phyloP scores from a whole-genome alignment of 2,329 filamentous ascomycete species.

The Penicillium expansum region DNA sequence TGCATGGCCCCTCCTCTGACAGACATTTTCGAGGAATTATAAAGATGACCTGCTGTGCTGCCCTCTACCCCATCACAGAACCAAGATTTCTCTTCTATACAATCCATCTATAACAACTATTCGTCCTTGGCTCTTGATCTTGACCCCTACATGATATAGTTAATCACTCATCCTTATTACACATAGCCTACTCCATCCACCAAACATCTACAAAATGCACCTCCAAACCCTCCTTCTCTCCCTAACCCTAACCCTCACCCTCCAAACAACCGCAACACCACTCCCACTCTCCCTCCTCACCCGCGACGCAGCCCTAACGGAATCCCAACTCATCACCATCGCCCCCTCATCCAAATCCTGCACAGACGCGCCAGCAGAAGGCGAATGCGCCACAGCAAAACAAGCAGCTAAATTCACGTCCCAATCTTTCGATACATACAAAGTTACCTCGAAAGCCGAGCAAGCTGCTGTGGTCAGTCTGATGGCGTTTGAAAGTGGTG shows the following conservation, averaged over 20 bases:
- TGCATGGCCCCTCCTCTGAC: neutral
- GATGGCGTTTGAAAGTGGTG: constrained; percentile 67
- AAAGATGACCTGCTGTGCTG: neutral
- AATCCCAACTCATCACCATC: constrained; percentile 44
- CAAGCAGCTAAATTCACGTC: constrained; percentile 59
- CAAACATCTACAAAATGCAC: constrained; percentile 3
- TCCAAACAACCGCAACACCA: constrained; percentile 13
- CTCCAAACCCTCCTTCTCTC: constrained; percentile 4
- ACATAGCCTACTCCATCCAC: neutral
- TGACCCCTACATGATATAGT: neutral
- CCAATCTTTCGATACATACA: constrained; percentile 57
- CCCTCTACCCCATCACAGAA: too few species aligned
- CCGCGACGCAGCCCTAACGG: constrained; percentile 22
- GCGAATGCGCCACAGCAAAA: constrained; percentile 65
- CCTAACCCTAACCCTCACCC: constrained; percentile 15
- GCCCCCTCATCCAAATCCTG: constrained; percentile 59
- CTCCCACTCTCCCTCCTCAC: neutral
- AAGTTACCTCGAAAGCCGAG: constrained; percentile 54
- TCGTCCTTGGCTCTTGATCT: too few species aligned
- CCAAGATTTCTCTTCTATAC: neutral
- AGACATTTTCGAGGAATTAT: constrained; percentile 1
- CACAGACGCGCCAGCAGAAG: constrained; percentile 43
- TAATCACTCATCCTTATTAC: neutral
- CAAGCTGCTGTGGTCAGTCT: constrained; percentile 69
- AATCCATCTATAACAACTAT: neutral